Evolutionary conservation across 257 asterid species (phyloP).

Genomic region (Solanum habrochaites): DNA sequence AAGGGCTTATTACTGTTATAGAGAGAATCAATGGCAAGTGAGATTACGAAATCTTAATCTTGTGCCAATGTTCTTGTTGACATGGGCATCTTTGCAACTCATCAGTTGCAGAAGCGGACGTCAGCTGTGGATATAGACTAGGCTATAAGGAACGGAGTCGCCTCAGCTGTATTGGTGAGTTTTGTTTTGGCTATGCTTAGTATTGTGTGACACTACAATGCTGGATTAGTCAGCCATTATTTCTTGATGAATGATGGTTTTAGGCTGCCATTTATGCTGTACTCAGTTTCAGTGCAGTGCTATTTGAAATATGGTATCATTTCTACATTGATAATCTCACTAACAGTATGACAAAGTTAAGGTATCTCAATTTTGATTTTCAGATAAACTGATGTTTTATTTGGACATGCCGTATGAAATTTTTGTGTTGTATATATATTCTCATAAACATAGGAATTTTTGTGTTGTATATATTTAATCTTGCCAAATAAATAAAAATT

Average conservation of each 20-base stretch:
- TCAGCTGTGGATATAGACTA: background rate
- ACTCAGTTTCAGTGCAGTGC: background rate
- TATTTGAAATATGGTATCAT: background rate
- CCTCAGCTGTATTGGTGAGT: background rate
- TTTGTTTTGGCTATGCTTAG: background rate
- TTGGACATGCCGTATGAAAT: too few relatives aligned
- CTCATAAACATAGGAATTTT: too few relatives aligned
- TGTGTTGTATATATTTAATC: too few relatives aligned
- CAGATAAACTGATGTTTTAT: background rate
- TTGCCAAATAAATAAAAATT: too few relatives aligned
- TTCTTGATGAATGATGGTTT: background rate
- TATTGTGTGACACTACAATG: background rate
- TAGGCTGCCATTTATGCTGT: background rate
- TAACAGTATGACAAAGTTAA: background rate
- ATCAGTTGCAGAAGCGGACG: background rate
- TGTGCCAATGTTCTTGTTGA: background rate
- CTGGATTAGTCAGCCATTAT: background rate
- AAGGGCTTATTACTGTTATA: slow-evolving; percentile 59
- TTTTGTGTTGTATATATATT: too few relatives aligned
- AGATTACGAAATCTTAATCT: background rate
- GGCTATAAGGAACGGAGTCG: background rate
- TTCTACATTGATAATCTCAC: background rate
- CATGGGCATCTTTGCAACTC: background rate
- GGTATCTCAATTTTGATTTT: background rate
- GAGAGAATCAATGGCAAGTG: slow-evolving; percentile 60